Conservation (phyloP, 768 basidiomycete genomes). For the Rossbeevera mucosa region DNA sequence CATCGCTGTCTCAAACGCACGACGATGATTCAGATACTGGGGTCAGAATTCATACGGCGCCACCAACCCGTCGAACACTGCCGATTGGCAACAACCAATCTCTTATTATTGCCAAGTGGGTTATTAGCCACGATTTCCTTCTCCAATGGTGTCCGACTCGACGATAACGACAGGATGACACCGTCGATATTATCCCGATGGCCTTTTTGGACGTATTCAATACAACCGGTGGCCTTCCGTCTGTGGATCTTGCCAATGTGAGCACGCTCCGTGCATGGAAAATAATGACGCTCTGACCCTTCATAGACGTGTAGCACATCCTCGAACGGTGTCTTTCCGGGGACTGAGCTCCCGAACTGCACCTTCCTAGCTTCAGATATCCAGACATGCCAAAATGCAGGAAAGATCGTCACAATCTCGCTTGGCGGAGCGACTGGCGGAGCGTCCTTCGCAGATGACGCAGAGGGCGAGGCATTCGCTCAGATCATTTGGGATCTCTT, state of each 20-base stretch:
- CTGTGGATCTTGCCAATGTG: constrained; percentile 59
- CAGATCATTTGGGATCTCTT: constrained; percentile 67
- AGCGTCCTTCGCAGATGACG: constrained; percentile 54
- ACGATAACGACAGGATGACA: constrained; percentile 39
- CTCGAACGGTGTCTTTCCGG: constrained; percentile 55
- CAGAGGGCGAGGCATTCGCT: constrained; percentile 56
- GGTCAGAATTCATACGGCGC: constrained; percentile 38
- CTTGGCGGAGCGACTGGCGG: constrained; percentile 64
- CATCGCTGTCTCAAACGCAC: neutral
- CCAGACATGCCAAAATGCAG: constrained; percentile 56
- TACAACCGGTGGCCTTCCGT: constrained; percentile 52
- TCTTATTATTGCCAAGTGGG: constrained; percentile 31
- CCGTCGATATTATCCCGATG: constrained; percentile 55
- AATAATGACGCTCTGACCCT: neutral
- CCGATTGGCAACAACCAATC: constrained; percentile 31
- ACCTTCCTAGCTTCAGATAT: constrained; percentile 58
- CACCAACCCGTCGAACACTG: constrained; percentile 24
- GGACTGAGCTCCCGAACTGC: constrained; percentile 61
- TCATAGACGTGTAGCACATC: constrained; percentile 55
- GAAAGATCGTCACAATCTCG: constrained; percentile 57
- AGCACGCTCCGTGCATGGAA: constrained; percentile 1
- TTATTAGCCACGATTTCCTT: neutral
- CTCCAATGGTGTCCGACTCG: no score
- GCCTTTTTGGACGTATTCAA: constrained; percentile 62
- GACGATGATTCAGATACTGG: constrained; percentile 28